These are phyloP conservation scores for Alternaria atra DNA, from an alignment of 2,329 filamentous ascomycete genomes.

Conservation along the genomic window DNA sequence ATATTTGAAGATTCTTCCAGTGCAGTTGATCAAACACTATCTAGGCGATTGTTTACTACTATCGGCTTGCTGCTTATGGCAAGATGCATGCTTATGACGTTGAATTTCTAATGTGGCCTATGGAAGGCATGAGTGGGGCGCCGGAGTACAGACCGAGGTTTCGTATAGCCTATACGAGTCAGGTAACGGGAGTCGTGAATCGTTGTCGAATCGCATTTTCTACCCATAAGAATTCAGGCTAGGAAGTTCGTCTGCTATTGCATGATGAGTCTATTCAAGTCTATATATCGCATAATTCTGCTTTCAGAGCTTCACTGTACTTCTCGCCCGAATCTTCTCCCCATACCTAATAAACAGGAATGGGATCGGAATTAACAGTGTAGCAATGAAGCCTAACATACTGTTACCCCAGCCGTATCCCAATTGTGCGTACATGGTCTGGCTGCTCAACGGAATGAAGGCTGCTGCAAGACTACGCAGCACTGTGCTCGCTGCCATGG, in stretches of 20 bases:
- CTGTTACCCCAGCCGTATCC: slow-evolving; percentile 54
- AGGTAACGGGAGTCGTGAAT: not conserved
- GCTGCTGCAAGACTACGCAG: slow-evolving; percentile 51
- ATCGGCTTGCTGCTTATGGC: not conserved
- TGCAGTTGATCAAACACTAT: not conserved
- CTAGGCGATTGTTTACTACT: not conserved
- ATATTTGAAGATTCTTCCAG: not conserved
- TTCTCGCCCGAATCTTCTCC: slow-evolving; percentile 39
- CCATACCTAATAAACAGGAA: slow-evolving; percentile 50
- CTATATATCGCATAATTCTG: not conserved
- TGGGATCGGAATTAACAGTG: slow-evolving; percentile 45
- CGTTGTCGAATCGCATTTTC: not conserved
- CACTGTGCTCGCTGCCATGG: slow-evolving; percentile 54
- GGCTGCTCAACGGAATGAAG: slow-evolving; percentile 51
- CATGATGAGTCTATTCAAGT: not conserved
- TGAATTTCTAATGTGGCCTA: not conserved
- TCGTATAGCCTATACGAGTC: slow-evolving; percentile 17
- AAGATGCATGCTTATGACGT: slow-evolving; percentile 5
- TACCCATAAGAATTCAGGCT: not conserved
- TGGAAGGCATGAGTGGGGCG: not conserved
- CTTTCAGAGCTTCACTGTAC: slow-evolving; percentile 39
- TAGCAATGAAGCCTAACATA: slow-evolving; percentile 47
- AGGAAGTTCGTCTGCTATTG: not conserved
- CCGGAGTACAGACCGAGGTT: slow-evolving; percentile 11
- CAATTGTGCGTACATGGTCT: slow-evolving; percentile 51